A percentile compares a stretch with the other conserved stretches of the same genome.
phyloP scores from a whole-genome alignment of 2,329 filamentous ascomycete genomes.

The Albifimbria verrucaria region DNA sequence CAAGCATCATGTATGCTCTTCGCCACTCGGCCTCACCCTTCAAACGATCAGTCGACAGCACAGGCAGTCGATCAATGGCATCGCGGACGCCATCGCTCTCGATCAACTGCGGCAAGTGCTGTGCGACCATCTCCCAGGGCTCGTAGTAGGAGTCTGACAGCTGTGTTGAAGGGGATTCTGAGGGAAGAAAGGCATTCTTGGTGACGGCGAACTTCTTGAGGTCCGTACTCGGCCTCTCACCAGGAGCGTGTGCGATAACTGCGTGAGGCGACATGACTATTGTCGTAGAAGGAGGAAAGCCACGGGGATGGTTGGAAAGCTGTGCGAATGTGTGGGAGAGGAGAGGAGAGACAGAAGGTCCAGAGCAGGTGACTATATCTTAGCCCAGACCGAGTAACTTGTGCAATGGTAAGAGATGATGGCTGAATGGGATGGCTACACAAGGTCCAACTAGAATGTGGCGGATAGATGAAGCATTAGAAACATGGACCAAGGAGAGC shows the following conservation, averaged over 20 bases:
- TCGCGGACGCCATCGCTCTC: slow-evolving; percentile 60
- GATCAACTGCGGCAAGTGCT: slow-evolving; percentile 65
- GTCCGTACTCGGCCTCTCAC: slow-evolving; percentile 18
- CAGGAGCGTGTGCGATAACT: slow-evolving; percentile 16
- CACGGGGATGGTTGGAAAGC: not conserved
- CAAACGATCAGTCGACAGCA: slow-evolving; percentile 65
- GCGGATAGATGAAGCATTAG: not conserved
- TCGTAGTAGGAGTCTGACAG: slow-evolving; percentile 72
- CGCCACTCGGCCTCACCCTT: slow-evolving; percentile 70
- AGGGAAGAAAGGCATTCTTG: slow-evolving; percentile 73
- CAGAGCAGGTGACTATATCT: not conserved
- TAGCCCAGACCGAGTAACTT: not conserved
- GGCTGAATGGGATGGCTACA: not conserved
- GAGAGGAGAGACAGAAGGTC: not conserved
- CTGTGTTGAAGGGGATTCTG: slow-evolving; percentile 60
- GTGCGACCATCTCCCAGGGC: slow-evolving; percentile 72
- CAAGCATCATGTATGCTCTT: slow-evolving; percentile 74
- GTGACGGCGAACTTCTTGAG: slow-evolving; percentile 35
- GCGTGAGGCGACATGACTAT: slow-evolving; percentile 41
- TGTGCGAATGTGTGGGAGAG: not conserved
- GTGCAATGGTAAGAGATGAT: not conserved
- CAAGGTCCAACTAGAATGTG: not conserved
- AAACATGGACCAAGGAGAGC: not conserved
- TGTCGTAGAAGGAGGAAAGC: not conserved
- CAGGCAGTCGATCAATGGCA: slow-evolving; percentile 62